These are phyloP conservation scores for Colletotrichum ledebouriae DNA, from an alignment of 2,329 filamentous ascomycete species.

Conservation along the genomic window DNA sequence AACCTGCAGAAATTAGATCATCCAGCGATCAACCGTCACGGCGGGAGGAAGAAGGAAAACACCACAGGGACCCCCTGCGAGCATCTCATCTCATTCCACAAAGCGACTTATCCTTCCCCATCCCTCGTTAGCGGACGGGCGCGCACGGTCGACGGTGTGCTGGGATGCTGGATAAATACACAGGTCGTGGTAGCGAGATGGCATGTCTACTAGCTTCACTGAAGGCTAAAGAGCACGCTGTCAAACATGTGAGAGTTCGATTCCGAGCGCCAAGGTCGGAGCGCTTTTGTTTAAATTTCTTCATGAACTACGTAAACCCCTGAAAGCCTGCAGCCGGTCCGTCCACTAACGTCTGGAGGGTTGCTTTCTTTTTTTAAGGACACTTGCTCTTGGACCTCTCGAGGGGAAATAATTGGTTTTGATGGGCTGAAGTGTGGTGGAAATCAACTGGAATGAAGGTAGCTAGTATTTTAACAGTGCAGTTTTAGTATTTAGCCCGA, in stretches of 20 bases:
- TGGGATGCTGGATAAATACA: conserved; percentile 7
- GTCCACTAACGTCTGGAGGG: conserved; percentile 16
- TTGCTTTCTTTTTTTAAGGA: conserved; percentile 14
- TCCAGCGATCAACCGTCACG: conserved; percentile 8
- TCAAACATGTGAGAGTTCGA: conserved; percentile 20
- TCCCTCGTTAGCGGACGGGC: conserved; percentile 2
- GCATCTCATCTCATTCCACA: conserved; percentile 33
- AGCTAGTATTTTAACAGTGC: too few species aligned
- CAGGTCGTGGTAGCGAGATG: not conserved
- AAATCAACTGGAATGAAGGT: too few species aligned
- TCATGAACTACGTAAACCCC: not conserved
- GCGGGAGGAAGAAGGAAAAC: conserved; percentile 10
- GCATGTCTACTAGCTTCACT: not conserved
- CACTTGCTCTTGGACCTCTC: conserved; percentile 23
- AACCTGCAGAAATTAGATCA: not conserved
- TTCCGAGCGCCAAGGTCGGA: conserved; percentile 13
- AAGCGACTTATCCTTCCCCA: too few species aligned
- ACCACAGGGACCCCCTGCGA: conserved; percentile 28
- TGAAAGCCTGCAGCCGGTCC: not conserved
- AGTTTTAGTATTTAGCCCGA: too few species aligned
- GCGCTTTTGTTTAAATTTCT: not conserved
- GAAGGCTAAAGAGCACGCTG: conserved; percentile 16
- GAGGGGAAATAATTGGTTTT: not conserved
- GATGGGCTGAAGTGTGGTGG: conserved; percentile 1
- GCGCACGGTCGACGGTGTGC: conserved; percentile 22